Percentiles rank a stretch among this genome's conserved stretches.
phyloP scores from a whole-genome alignment of 2,329 filamentous ascomycete species.

The Aspergillus pseudoterreus region DNA sequence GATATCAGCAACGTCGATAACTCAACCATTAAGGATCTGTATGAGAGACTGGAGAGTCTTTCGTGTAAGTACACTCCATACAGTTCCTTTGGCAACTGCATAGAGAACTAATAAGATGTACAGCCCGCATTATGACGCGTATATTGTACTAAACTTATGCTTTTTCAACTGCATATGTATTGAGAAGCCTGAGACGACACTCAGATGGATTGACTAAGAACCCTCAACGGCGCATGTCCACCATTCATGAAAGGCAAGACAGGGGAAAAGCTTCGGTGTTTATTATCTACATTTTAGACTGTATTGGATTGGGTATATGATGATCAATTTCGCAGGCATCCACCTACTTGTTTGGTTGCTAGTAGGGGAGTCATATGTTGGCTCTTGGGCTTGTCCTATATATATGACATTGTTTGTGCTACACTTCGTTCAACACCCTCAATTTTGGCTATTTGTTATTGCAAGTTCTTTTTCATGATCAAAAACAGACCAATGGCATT shows the following conservation, averaged over 20 bases:
- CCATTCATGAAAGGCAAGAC: slow-evolving; percentile 1
- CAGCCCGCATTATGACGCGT: slow-evolving; percentile 46
- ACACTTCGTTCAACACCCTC: neutral
- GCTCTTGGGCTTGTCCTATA: no score
- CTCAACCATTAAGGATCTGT: slow-evolving; percentile 79
- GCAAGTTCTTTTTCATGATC: no score
- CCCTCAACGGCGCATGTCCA: slow-evolving; percentile 16
- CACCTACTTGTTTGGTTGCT: no score
- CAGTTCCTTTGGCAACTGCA: neutral
- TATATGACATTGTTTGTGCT: neutral
- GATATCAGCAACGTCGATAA: slow-evolving; percentile 86
- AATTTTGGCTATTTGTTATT: neutral
- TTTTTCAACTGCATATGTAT: no score
- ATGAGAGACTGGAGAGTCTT: slow-evolving; percentile 74
- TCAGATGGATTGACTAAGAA: slow-evolving; percentile 2
- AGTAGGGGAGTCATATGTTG: no score
- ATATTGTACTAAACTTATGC: slow-evolving; percentile 36
- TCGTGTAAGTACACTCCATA: slow-evolving; percentile 60
- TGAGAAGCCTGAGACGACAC: neutral
- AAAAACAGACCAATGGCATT: no score
- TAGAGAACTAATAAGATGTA: slow-evolving; percentile 1
- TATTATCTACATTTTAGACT: no score
- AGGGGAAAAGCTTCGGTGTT: neutral
- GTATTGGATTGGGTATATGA: no score
- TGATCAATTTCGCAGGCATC: neutral